A percentile compares a stretch with the other conserved stretches of the same genome.
Evolutionary conservation across 1,284 basidiomycete genomes (phyloP).

Genomic region (Melampsora americana): DNA sequence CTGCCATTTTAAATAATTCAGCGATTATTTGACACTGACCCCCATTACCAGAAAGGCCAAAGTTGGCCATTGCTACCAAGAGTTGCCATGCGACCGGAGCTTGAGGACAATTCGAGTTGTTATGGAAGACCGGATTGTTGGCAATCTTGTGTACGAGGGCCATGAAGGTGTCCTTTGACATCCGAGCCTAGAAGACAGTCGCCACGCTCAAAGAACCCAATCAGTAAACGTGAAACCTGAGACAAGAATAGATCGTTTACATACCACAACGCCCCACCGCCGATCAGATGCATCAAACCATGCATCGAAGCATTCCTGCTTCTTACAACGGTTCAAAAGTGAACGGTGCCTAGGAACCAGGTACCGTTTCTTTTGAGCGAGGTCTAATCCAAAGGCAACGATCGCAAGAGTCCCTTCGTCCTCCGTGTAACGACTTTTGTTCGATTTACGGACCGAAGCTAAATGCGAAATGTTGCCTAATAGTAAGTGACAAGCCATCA

Average conservation of each 20-base stretch:
- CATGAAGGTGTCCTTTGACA: background rate
- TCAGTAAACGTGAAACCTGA: background rate
- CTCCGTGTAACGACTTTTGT: background rate
- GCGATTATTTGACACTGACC: background rate
- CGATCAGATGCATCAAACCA: background rate
- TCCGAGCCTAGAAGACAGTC: background rate
- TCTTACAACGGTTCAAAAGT: background rate
- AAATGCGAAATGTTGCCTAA: background rate
- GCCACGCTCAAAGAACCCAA: background rate
- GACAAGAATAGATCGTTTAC: background rate
- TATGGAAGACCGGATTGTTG: background rate
- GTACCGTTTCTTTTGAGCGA: too few relatives aligned
- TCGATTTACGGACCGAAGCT: too few relatives aligned
- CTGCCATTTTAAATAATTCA: background rate
- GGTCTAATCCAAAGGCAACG: background rate
- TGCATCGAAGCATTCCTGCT: background rate
- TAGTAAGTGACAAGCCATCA: background rate
- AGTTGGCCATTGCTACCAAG: background rate
- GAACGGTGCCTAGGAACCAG: background rate
- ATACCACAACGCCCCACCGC: background rate
- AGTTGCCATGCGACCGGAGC: background rate
- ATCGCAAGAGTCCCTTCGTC: background rate
- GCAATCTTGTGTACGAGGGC: background rate
- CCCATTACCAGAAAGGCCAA: too few relatives aligned
- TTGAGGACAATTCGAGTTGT: background rate